Evolutionary conservation across 768 basidiomycete species (phyloP).

Genomic region (Leccinum obscurum): DNA sequence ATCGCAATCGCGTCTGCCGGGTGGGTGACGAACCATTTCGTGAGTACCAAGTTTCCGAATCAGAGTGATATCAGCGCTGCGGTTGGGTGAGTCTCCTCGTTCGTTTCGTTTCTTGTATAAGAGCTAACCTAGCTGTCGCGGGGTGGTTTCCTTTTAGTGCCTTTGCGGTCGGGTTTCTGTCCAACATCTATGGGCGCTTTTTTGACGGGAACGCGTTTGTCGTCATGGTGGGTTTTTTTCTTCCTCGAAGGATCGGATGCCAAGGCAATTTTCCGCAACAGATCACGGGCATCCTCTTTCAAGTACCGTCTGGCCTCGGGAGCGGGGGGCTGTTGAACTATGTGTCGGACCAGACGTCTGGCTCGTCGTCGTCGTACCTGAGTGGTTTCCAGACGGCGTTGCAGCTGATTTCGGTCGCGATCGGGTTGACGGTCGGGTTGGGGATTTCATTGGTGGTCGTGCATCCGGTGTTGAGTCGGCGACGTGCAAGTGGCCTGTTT

Average conservation of each 20-base stretch:
- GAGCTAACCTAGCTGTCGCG: not conserved
- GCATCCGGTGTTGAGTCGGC: conserved; percentile 59
- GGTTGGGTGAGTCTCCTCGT: conserved; percentile 48
- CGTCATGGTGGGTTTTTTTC: conserved; percentile 58
- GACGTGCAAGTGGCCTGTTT: conserved; percentile 60
- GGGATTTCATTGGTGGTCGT: conserved; percentile 68
- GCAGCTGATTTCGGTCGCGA: conserved; percentile 73
- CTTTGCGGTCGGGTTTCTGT: conserved; percentile 77
- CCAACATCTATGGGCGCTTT: conserved; percentile 76
- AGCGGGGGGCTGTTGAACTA: conserved; percentile 68
- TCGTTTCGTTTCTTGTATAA: not conserved
- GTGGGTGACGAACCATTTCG: conserved; percentile 76
- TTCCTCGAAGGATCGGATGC: not conserved
- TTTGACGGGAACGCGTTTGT: conserved; percentile 77
- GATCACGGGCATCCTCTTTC: conserved; percentile 82
- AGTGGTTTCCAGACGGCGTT: conserved; percentile 77
- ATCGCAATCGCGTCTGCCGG: conserved; percentile 65
- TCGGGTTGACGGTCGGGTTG: conserved; percentile 79
- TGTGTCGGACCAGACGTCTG: conserved; percentile 53
- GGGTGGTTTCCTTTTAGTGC: conserved; percentile 41
- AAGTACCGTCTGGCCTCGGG: conserved; percentile 79
- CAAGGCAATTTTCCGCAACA: not conserved
- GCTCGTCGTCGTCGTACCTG: conserved; percentile 55
- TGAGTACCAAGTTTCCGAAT: conserved; percentile 55
- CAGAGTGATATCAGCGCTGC: conserved; percentile 80